Conservation (phyloP, 1,284 basidiomycete genomes). For the Psilocybe mexicana region DNA sequence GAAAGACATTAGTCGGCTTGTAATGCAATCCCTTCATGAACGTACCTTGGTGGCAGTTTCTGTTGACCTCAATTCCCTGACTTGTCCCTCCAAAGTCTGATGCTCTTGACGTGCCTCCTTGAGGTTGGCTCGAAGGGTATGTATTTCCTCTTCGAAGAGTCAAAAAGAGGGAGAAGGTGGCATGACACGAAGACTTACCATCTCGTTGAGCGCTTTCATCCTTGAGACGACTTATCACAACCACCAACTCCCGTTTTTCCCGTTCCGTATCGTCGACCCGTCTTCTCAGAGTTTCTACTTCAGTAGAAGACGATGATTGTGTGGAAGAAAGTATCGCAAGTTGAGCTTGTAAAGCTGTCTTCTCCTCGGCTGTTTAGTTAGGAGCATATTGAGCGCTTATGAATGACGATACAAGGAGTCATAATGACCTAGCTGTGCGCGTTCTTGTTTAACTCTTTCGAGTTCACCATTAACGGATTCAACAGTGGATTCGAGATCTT, state of each 20-base stretch:
- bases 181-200: slow-evolving; percentile 38
- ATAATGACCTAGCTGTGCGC: slow-evolving; percentile 57
- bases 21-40: background rate
- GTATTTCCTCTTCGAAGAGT: slow-evolving; percentile 59
- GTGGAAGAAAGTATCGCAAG: slow-evolving; percentile 53
- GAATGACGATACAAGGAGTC: background rate
- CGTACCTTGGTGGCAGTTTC: slow-evolving; percentile 71
- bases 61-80: slow-evolving; percentile 66
- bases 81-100: slow-evolving; percentile 60
- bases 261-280: slow-evolving; percentile 71
- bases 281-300: slow-evolving; percentile 56
- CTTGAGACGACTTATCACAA: slow-evolving; percentile 71
- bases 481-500: slow-evolving; percentile 53
- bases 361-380: slow-evolving; percentile 45
- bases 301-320: slow-evolving; percentile 59
- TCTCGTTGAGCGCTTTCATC: slow-evolving; percentile 70
- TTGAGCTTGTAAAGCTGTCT: slow-evolving; percentile 53
- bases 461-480: slow-evolving; percentile 57
- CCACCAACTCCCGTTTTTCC: slow-evolving; percentile 79
- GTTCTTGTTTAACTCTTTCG: slow-evolving; percentile 53
- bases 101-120: slow-evolving; percentile 77
- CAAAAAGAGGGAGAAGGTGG: background rate
- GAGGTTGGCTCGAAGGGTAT: slow-evolving; percentile 63
- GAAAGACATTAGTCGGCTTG: background rate
- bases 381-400: slow-evolving; percentile 15